A percentile compares a stretch with the other conserved stretches of the same genome.
Evolutionary conservation across 1,284 basidiomycete genomes (phyloP).

Genomic region (Cystobasidium sp.): DNA sequence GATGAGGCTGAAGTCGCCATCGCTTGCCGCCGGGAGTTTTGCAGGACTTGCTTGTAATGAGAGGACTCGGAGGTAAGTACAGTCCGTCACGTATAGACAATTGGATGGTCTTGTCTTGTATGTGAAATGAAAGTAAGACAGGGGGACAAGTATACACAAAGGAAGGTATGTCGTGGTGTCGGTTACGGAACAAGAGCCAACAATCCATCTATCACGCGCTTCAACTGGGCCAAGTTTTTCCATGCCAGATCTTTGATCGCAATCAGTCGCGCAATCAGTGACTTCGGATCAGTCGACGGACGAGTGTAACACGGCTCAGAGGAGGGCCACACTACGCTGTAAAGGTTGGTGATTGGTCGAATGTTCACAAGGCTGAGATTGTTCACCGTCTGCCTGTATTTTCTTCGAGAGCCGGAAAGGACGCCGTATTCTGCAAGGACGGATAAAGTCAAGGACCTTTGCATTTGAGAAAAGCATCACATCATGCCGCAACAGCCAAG

Average conservation of each 20-base stretch:
- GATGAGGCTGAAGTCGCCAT: slow-evolving; percentile 24
- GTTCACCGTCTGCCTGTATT: neutral
- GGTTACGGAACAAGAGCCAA: neutral
- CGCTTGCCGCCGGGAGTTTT: neutral
- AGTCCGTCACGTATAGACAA: too few relatives aligned
- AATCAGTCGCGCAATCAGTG: neutral
- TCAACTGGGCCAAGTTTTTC: neutral
- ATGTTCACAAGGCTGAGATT: neutral
- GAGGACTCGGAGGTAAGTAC: neutral
- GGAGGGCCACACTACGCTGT: neutral
- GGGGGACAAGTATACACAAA: too few relatives aligned
- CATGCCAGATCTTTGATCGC: neutral
- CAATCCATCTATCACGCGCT: neutral
- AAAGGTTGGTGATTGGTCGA: neutral
- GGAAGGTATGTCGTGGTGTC: too few relatives aligned
- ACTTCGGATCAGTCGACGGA: slow-evolving; percentile 10
- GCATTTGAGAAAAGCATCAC: too few relatives aligned
- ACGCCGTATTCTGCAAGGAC: too few relatives aligned
- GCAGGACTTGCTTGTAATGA: neutral
- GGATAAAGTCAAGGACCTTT: too few relatives aligned
- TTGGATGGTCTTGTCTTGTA: too few relatives aligned
- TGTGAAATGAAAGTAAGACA: too few relatives aligned
- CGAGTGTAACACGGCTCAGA: neutral
- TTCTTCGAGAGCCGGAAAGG: too few relatives aligned
- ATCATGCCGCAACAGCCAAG: too few relatives aligned